A percentile compares a stretch with the other conserved stretches of the same genome.
Conservation (phyloP, 345 rosid genomes). For the Syzygium oleosum region DNA sequence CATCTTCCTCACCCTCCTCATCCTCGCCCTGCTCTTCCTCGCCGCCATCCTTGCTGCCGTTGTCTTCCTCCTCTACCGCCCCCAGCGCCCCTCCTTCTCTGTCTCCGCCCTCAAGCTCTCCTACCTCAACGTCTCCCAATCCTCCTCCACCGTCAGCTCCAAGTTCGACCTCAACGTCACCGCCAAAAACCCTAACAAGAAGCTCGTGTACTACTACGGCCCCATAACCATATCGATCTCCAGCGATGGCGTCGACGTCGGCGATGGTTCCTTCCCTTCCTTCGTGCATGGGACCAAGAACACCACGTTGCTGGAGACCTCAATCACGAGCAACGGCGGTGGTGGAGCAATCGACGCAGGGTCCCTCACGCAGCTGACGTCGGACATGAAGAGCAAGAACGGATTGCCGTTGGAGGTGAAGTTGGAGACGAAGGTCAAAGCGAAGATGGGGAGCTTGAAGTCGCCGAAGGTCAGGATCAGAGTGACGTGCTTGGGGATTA, state of each 20-base stretch:
- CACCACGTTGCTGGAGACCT: slow-evolving; percentile 48
- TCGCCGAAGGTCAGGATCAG: slow-evolving; percentile 49
- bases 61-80: slow-evolving; percentile 67
- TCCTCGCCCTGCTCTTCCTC: slow-evolving; percentile 43
- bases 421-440: slow-evolving; percentile 52
- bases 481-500: slow-evolving; percentile 61
- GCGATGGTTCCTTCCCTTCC: slow-evolving; percentile 39
- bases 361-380: slow-evolving; percentile 21
- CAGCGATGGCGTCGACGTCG: slow-evolving; percentile 34
- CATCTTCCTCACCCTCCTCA: slow-evolving; percentile 33
- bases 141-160: slow-evolving; percentile 34
- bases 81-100: slow-evolving; percentile 61
- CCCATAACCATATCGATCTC: slow-evolving; percentile 25
- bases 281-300: slow-evolving; percentile 63
- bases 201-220: slow-evolving; percentile 46
- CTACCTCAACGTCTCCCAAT: slow-evolving; percentile 44
- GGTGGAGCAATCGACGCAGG: slow-evolving; percentile 35
- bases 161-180: slow-evolving; percentile 49
- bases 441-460: slow-evolving; percentile 58
- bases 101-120: slow-evolving; percentile 53
- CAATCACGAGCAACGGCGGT: slow-evolving; percentile 23
- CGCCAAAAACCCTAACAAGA: slow-evolving; percentile 74
- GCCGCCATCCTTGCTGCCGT: slow-evolving; percentile 35
- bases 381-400: slow-evolving; percentile 38
- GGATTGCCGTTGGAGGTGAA: slow-evolving; percentile 43